Percentiles rank a stretch among this genome's conserved stretches.
Evolutionary conservation across 495 filamentous ascomycete species (phyloP).

Genomic region (Geoglossum glabrum): DNA sequence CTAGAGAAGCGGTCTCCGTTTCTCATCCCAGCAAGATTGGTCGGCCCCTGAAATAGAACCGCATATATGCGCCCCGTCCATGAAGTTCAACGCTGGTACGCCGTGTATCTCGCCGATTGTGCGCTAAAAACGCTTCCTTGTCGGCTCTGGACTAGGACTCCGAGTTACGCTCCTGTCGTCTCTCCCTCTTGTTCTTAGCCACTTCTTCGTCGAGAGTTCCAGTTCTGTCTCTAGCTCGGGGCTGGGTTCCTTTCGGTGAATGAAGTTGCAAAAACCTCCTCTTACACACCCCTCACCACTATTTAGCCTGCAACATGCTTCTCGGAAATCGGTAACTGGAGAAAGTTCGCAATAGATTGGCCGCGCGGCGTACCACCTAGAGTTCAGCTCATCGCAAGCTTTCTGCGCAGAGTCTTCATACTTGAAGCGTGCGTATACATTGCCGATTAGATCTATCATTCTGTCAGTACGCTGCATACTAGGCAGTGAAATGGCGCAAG

Average conservation of each 20-base stretch:
- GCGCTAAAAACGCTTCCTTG: constrained; percentile 14
- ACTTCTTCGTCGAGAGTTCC: constrained; percentile 81
- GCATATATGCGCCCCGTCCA: neutral
- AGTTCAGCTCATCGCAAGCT: constrained; percentile 86
- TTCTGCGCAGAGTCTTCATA: constrained; percentile 92
- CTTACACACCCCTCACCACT: constrained; percentile 87
- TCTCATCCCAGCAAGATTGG: neutral
- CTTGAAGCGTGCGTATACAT: constrained; percentile 99
- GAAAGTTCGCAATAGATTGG: constrained; percentile 96
- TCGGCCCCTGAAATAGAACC: neutral
- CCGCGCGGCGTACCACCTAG: constrained; percentile 88
- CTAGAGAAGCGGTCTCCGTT: neutral
- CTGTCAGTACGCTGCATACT: neutral
- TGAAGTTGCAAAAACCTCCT: constrained; percentile 98
- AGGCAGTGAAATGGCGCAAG: neutral
- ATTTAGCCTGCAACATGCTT: constrained; percentile 92
- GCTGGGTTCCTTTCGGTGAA: constrained; percentile 85
- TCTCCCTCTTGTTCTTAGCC: constrained; percentile 67
- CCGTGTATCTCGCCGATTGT: neutral
- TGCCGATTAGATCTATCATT: constrained; percentile 71
- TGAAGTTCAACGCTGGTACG: neutral
- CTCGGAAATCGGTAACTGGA: constrained; percentile 94
- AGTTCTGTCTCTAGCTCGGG: constrained; percentile 77
- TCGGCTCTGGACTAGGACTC: constrained; percentile 26
- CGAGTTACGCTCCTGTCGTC: constrained; percentile 56